Evolutionary conservation across 2,329 filamentous ascomycete species (phyloP).

Genomic region (Westerdykella ornata): DNA sequence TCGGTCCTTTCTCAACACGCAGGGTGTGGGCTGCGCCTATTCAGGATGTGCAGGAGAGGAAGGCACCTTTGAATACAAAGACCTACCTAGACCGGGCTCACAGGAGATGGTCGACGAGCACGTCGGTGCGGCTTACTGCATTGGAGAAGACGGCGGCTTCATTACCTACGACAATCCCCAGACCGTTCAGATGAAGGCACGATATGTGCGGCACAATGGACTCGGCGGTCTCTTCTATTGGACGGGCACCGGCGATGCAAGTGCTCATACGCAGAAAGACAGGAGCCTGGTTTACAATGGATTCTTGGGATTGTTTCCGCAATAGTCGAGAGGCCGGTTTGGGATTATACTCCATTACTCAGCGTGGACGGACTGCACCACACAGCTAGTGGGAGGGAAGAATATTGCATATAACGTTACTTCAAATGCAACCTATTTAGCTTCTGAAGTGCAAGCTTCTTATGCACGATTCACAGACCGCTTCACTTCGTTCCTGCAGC

Average conservation of each 20-base stretch:
- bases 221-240: conserved; percentile 77
- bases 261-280: conserved; percentile 36
- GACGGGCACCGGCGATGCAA: conserved; percentile 65
- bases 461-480: too few species aligned
- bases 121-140: conserved; percentile 63
- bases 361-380: too few species aligned
- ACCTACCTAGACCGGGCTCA: conserved; percentile 56
- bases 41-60: conserved; percentile 50
- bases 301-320: conserved; percentile 46
- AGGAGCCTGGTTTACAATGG: conserved; percentile 57
- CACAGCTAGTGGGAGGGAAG: too few species aligned
- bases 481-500: too few species aligned
- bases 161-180: conserved; percentile 73
- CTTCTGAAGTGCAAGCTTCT: too few species aligned
- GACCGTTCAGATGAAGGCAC: conserved; percentile 68
- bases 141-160: conserved; percentile 68
- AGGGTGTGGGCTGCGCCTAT: conserved; percentile 58
- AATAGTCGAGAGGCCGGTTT: conserved; percentile 9
- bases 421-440: too few species aligned
- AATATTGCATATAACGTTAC: too few species aligned
- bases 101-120: conserved; percentile 63
- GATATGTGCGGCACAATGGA: conserved; percentile 63
- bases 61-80: conserved; percentile 66
- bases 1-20: conserved; percentile 62
- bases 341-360: neutral